Evolutionary conservation across 441 rosid genomes (phyloP), one percentile per base, ranked within the genome.

Genomic region (Erodium trifolium): DNA sequence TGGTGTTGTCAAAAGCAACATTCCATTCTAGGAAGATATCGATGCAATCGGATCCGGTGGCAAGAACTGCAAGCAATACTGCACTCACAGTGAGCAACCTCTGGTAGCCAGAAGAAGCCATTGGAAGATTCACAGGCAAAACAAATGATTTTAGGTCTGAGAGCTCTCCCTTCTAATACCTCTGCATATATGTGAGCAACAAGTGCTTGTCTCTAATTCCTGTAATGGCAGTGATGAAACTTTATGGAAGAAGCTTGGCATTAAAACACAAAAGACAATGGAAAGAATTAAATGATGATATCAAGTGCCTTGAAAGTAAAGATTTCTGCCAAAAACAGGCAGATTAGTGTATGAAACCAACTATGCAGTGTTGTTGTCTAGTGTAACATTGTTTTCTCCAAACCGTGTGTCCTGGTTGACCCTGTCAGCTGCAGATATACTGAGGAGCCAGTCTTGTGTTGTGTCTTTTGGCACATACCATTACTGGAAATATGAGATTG

Each of bases 1-100:
- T 47, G 13, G 64, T 47, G 5, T 18, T 11, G 41, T 66, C 57
- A 6, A 70, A 62, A n/a, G 78, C 70, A 7, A 70, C 78, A 53
- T 70, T 27, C 78, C 78, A 75, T n/a, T 70, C 68, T 3, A 70
- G 66, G 23, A 53, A 70, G 70, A 75, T 75, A 45, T 75, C 27
- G 13, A 39, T 27, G 5, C 72, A 73, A 10, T 51, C 12, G 1
- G 67, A 12, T 11, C 3, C 43, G 0, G 17, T 39, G 35, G n/a
- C 37, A 10, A 70, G 6, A 27, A 63, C 10, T 4, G 68, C 59
- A 49, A 63, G 60, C 16, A 63, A n/a, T 27, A 55, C 10, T 0
- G 49, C 12, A 2, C 47, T 14, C 16, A 12, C 55, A 49, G 14
- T 49, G 14, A 49, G 55, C 55, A 49, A 4, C 16, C 55, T 49